Evolutionary conservation across 2,329 filamentous ascomycete species (phyloP).

Genomic region (Metarhizium brunneum): DNA sequence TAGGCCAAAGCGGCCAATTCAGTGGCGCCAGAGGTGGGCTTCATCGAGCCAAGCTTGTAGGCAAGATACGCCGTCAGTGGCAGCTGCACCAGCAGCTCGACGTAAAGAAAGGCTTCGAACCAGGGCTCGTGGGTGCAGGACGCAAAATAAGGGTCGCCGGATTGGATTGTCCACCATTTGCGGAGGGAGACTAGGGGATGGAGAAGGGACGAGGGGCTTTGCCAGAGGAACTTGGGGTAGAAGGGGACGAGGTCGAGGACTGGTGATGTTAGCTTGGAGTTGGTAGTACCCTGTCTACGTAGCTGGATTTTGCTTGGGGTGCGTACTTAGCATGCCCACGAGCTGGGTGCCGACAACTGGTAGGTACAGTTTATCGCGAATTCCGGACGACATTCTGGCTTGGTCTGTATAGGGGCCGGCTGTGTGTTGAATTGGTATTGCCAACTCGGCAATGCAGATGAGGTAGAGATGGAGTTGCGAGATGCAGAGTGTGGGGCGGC

Average conservation of each 20-base stretch:
- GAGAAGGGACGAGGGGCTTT: conserved; percentile 31
- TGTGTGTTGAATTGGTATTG: no score
- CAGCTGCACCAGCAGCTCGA: conserved; percentile 42
- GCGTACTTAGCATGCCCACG: conserved; percentile 26
- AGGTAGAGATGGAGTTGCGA: no score
- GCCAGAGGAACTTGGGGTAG: conserved; percentile 39
- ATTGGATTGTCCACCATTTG: conserved; percentile 34
- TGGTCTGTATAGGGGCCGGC: no score
- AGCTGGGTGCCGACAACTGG: conserved; percentile 23
- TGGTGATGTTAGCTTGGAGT: conserved; percentile 13
- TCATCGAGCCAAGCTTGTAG: conserved; percentile 24
- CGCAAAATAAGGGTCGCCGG: conserved; percentile 45
- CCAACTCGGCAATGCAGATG: no score
- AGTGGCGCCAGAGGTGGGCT: conserved; percentile 25
- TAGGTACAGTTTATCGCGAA: conserved; percentile 27
- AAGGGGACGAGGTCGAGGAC: conserved; percentile 45
- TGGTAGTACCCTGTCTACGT: no score
- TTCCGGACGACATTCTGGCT: conserved; percentile 1
- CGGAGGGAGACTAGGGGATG: conserved; percentile 37
- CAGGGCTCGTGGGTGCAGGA: conserved; percentile 30
- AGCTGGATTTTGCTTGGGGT: not conserved
- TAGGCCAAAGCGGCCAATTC: conserved; percentile 45
- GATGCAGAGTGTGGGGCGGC: no score
- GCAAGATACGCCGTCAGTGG: conserved; percentile 41
- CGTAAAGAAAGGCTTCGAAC: conserved; percentile 40